Percentiles rank a stretch among this genome's conserved stretches.
These are phyloP conservation scores for Penicillium sp. DNA, from an alignment of 2,329 filamentous ascomycete species.

Conservation along the genomic window DNA sequence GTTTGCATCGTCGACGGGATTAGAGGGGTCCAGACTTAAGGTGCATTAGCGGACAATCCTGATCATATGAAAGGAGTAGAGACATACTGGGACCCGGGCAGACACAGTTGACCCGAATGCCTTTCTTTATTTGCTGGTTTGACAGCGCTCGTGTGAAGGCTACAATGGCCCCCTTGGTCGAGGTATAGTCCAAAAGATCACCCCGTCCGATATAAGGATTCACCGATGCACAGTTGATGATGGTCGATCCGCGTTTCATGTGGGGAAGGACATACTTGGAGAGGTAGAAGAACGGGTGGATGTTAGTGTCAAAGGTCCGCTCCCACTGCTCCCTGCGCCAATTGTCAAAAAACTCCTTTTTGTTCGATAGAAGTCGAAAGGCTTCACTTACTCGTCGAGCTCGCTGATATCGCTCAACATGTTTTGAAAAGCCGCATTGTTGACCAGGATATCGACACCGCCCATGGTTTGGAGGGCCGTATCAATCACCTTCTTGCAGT, in stretches of 20 bases:
- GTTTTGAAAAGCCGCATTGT: constrained; percentile 73
- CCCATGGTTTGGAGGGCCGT: constrained; percentile 63
- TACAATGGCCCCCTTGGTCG: constrained; percentile 67
- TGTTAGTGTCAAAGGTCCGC: constrained; percentile 76
- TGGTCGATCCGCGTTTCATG: constrained; percentile 67
- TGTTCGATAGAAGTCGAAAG: not conserved
- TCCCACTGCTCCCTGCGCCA: constrained; percentile 67
- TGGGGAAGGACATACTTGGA: constrained; percentile 72
- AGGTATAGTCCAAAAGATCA: constrained; percentile 76
- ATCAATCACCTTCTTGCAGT: constrained; percentile 66
- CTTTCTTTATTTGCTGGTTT: constrained; percentile 67
- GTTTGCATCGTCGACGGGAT: constrained; percentile 69
- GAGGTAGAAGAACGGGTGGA: constrained; percentile 75
- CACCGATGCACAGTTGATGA: constrained; percentile 82
- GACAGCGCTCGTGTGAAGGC: constrained; percentile 73
- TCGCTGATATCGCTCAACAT: constrained; percentile 68
- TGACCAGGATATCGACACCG: constrained; percentile 61
- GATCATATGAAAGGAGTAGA: not conserved
- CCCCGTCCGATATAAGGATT: constrained; percentile 78
- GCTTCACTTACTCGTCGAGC: constrained; percentile 56
- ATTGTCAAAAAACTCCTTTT: not conserved
- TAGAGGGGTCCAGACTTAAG: constrained; percentile 67
- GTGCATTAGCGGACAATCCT: constrained; percentile 1
- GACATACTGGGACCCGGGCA: constrained; percentile 62
- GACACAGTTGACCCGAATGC: constrained; percentile 71